Percentiles rank a stretch among this genome's conserved stretches.
These are phyloP conservation scores for Escovopsis sp. DNA, from an alignment of 2,329 filamentous ascomycete genomes.

Conservation along the genomic window DNA sequence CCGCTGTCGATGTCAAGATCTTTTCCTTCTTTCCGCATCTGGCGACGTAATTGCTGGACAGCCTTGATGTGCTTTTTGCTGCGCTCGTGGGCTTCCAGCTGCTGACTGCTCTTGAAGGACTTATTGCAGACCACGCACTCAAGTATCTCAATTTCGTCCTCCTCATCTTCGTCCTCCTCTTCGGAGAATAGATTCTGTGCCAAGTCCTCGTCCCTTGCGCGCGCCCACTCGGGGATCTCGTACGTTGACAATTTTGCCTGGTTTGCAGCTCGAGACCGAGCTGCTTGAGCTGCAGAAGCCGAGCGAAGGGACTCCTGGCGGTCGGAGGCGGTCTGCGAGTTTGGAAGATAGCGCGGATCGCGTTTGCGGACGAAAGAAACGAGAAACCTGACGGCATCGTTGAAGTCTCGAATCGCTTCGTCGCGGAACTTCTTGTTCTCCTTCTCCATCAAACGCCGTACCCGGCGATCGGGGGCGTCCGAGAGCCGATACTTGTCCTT, in stretches of 20 bases:
- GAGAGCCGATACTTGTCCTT: constrained; percentile 70
- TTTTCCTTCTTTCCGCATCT: constrained; percentile 71
- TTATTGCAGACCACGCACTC: constrained; percentile 69
- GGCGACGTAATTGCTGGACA: constrained; percentile 60
- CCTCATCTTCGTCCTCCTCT: constrained; percentile 33
- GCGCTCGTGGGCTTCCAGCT: constrained; percentile 81
- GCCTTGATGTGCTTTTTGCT: constrained; percentile 94
- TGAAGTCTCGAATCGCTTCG: constrained; percentile 74
- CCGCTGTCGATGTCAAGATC: constrained; percentile 34
- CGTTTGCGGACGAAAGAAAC: constrained; percentile 82
- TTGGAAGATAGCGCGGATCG: constrained; percentile 71
- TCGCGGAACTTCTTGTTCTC: constrained; percentile 80
- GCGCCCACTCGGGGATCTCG: constrained; percentile 62
- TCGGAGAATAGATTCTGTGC: constrained; percentile 47
- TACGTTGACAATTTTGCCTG: constrained; percentile 54
- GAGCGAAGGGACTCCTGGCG: constrained; percentile 65
- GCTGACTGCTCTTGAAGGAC: constrained; percentile 79
- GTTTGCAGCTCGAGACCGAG: constrained; percentile 67
- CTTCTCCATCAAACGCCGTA: constrained; percentile 81
- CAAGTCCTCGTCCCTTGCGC: constrained; percentile 37
- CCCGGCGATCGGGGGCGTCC: constrained; percentile 73
- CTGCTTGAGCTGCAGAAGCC: constrained; percentile 70
- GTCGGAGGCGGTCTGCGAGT: constrained; percentile 64
- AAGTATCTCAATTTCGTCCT: constrained; percentile 43
- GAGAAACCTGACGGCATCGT: constrained; percentile 76